Base-by-base conservation (phyloP, 495 filamentous ascomycete species). In the Penicillium argentinense region DNA sequence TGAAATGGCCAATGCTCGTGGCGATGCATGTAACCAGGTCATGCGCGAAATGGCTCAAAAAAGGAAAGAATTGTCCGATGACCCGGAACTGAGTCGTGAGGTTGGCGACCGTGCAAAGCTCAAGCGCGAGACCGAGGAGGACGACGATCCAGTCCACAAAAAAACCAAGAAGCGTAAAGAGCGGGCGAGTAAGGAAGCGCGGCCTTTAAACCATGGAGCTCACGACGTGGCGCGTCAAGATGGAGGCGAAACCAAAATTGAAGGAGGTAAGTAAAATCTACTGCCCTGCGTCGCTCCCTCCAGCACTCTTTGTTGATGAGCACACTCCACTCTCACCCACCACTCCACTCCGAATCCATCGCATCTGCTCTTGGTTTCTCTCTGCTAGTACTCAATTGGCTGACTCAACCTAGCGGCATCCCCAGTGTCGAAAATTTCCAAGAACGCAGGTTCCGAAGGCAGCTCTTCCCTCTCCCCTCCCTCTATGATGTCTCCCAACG, bases 41-140 rank as follows among this genome's bases (percentile, higher is more conserved):
- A 89, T 91, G 81, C 75, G 87, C 25, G 76, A 86, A 44, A 72
- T 89, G 42, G 81, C 81, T 6, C 71, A 79, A 43, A 79, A 73
- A 53, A 77, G 83, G 27, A 86, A 86, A 56, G 74, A 79, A 14
- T 66, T 71, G n/a, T 56, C 67, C n/a, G 73, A 86, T 39, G 75
- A 82, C 8, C 58, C 65, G 2, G 75, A 79, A 21, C 62, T 70
- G 36, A 63, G 68, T 29, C 53, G 68, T 3, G 74, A 79, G 23
- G 58, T 59, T 5, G 66, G 66, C 42, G 66, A 68, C n/a, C 72
- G 68, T 46, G 55, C 64, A 38, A 77, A 69, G 47, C 60, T 77
- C 61, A 79, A 79, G 51, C 67, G 71, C 17, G 77, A 76, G 49
- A 74, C 65, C 1, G 74, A 79, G 25, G 74, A 83, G 14, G 76